phyloP scores from a whole-genome alignment of 352 stramenopile genomes.

The Pythium grandisporangium region DNA sequence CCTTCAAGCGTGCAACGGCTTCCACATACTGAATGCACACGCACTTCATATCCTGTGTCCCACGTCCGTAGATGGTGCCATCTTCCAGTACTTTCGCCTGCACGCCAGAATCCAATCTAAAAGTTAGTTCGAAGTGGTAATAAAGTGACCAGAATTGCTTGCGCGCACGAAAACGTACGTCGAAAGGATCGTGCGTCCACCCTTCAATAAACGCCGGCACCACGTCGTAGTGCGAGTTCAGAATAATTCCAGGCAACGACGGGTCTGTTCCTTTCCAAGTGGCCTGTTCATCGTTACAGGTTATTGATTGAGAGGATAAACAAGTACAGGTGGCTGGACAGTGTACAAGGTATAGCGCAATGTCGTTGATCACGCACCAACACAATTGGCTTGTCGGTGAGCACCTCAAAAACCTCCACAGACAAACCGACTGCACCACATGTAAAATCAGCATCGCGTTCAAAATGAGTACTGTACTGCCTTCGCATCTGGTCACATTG shows the following conservation, averaged over 20 bases:
- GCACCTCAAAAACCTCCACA: conserved; percentile 40
- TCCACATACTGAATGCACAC: conserved; percentile 95
- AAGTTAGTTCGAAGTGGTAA: too few relatives aligned
- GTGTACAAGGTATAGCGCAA: too few relatives aligned
- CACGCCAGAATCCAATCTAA: not conserved
- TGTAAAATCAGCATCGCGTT: too few relatives aligned
- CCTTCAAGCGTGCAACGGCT: conserved; percentile 68
- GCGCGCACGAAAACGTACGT: conserved; percentile 24
- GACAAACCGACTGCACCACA: conserved; percentile 23
- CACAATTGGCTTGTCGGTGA: conserved; percentile 85
- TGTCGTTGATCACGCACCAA: conserved; percentile 61
- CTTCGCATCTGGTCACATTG: not conserved
- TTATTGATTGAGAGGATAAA: too few relatives aligned
- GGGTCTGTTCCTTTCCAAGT: conserved; percentile 82
- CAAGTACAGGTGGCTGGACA: too few relatives aligned
- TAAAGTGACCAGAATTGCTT: not conserved
- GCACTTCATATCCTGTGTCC: conserved; percentile 95
- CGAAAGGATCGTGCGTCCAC: conserved; percentile 91
- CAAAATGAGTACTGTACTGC: too few relatives aligned
- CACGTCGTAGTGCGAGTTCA: conserved; percentile 97
- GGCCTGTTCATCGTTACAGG: conserved; percentile 22
- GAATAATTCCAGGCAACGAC: conserved; percentile 79
- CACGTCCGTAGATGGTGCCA: conserved; percentile 89
- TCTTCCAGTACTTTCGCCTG: conserved; percentile 76
- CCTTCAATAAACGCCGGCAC: conserved; percentile 81